Base-by-base conservation (phyloP, 1,284 basidiomycete species). In the Sphaerobolus stellatus region DNA sequence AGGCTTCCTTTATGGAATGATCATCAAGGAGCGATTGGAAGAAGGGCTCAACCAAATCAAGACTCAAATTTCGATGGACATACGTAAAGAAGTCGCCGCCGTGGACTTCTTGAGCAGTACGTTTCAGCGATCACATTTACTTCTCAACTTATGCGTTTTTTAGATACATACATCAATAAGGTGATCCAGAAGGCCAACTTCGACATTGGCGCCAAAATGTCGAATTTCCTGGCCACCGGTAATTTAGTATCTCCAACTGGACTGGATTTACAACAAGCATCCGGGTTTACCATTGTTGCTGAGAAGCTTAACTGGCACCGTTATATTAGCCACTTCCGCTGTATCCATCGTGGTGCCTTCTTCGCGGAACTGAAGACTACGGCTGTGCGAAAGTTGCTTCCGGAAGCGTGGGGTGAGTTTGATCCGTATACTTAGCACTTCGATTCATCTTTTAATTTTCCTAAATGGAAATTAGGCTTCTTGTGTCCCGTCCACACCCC, bases 341-440 rank as follows among this genome's bases (percentile, higher is more conserved):
- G 92, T 70, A 95, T 99, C 41, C 97, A 99, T 75, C 91, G 97
- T 75, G 97, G 97, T 72, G 94, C 97, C 41, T 99, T 99, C 84
- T 99, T 99, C 68, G 94, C 96, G 22, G 95, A 99, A 70, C 83
- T 99, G 58, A 99, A 99, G 79, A 99, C 97, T 1, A 99, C 97
- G 0, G 89, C 94, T 22, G 97, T 99, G 47, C 90, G 97, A 65
- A 99, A 99, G 73, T 77, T 99, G 57, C 77, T 99, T 20, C 97
- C 97, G 13, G 97, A 99, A 75, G 92, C 97, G 33, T 99, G 97
- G 97, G 96, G 91, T 91, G 65, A 61, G 81, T 68, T 11, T n/a
- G n/a, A n/a, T n/a, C n/a, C n/a, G n/a, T n/a, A n/a, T n/a, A n/a
- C n/a, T n/a, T n/a, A n/a, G n/a, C n/a, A n/a, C n/a, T n/a, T n/a